These are phyloP conservation scores for Russula virescens DNA, from an alignment of 768 basidiomycete species.

Conservation along the genomic window DNA sequence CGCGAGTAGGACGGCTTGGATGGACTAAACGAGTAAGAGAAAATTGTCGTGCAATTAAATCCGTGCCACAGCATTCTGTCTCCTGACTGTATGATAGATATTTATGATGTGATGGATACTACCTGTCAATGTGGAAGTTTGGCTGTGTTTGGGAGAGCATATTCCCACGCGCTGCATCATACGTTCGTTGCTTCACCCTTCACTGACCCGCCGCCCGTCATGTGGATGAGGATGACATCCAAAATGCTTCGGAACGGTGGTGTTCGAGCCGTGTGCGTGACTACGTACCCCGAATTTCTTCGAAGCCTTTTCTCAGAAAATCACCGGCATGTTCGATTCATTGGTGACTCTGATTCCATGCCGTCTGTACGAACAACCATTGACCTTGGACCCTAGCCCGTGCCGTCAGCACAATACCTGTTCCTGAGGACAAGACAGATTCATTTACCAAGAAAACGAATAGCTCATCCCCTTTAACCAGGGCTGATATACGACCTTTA, in stretches of 20 bases:
- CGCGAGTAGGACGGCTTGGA: background rate
- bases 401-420: background rate
- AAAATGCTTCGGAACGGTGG: background rate
- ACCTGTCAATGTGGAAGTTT: too few species aligned
- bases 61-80: too few species aligned
- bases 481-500: background rate
- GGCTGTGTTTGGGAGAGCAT: too few species aligned
- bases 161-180: too few species aligned
- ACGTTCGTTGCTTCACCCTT: too few species aligned
- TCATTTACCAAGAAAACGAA: background rate
- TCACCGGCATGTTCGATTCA: background rate
- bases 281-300: background rate
- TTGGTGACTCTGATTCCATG: background rate
- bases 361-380: background rate
- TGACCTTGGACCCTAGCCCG: slow-evolving; percentile 5
- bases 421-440: background rate
- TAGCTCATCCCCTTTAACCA: background rate
- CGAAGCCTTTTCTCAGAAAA: background rate
- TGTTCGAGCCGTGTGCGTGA: background rate
- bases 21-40: too few species aligned
- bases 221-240: background rate
- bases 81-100: too few species aligned
- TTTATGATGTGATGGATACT: too few species aligned
- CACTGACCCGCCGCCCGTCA: background rate
- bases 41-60: too few species aligned